Base-by-base conservation (phyloP, 331 rosid species). In the Malus hybrid region DNA sequence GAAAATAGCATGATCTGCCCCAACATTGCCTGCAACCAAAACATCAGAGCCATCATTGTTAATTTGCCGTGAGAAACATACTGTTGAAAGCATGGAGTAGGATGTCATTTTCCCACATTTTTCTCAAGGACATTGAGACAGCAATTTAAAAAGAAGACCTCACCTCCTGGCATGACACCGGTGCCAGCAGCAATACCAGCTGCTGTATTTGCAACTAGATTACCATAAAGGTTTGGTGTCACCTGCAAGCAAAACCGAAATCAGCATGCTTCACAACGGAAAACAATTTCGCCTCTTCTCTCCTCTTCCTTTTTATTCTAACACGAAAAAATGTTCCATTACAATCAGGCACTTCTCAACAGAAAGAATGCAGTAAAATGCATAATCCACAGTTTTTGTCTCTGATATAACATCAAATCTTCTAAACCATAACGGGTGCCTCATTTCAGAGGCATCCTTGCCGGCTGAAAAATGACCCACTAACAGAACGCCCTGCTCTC, bases 81-180 rank as follows among this genome's bases (percentile, higher is more conserved):
- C 19, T 4, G 56, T 1, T 5, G 10, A 29, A 63, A 7, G 13
- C 11, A 28, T 13, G 48, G n/a, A 24, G 48, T 42, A 14, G n/a
- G n/a, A 7, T 1, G 13, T 36, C 6, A 15, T 15, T 34, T 42
- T 5, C 39, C 44, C 0, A 24, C 10, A 29, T 11, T 6, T 62
- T 27, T 61, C 19, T 46, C 27, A 39, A 22, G 57, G 28, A 19
- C 36, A 72, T 32, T 63, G 24, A 2, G 4, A 3, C n/a, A 52
- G 3, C 10, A 32, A 65, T 65, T 32, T 32, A 12, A 33, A 42
- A 32, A n/a, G 31, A 36, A 36, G 54, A 36, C 4, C 46, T 8
- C 84, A 91, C 97, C 97, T 85, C 96, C 97, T 0, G 96, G 97
- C 97, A 92, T 92, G 83, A 92, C 92, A 56, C 97, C 97, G 1